phyloP scores from a whole-genome alignment of 148 eudicot genomes.

The Mesembryanthemum crystallinum region DNA sequence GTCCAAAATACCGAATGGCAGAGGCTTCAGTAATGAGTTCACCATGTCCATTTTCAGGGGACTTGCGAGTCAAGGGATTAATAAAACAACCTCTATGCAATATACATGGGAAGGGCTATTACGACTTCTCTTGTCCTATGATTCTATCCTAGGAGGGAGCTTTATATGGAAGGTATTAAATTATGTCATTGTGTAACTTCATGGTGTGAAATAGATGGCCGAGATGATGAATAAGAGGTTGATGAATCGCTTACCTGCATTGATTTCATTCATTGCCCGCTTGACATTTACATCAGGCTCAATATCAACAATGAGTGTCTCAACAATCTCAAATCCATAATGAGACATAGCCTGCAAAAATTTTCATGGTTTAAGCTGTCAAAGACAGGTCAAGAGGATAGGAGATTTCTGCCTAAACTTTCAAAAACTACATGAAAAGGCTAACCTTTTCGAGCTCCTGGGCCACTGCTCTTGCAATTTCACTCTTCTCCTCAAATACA shows the following conservation, averaged over 20 bases:
- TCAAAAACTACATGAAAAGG: not conserved
- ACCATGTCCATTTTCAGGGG: not conserved
- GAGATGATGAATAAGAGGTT: not conserved
- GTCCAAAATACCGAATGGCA: not conserved
- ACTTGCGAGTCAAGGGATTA: no score
- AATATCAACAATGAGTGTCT: constrained; percentile 45
- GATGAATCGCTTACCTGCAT: constrained; percentile 35
- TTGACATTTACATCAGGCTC: constrained; percentile 44
- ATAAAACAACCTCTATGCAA: no score
- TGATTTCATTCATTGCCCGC: constrained; percentile 48
- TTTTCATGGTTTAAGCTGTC: not conserved
- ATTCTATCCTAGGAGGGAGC: no score
- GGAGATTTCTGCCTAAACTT: not conserved
- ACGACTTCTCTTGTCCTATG: no score
- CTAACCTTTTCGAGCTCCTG: constrained; percentile 38
- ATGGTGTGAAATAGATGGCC: not conserved
- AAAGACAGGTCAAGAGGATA: not conserved
- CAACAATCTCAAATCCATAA: constrained; percentile 45
- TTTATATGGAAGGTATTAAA: not conserved
- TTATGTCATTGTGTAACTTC: not conserved
- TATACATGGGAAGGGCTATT: no score
- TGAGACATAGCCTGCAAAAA: constrained; percentile 39
- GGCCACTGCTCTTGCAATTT: constrained; percentile 35
- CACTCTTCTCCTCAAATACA: constrained; percentile 44
- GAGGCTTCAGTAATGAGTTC: not conserved